Conservation (phyloP, 768 basidiomycete genomes). For the Myochromella boudieri region DNA sequence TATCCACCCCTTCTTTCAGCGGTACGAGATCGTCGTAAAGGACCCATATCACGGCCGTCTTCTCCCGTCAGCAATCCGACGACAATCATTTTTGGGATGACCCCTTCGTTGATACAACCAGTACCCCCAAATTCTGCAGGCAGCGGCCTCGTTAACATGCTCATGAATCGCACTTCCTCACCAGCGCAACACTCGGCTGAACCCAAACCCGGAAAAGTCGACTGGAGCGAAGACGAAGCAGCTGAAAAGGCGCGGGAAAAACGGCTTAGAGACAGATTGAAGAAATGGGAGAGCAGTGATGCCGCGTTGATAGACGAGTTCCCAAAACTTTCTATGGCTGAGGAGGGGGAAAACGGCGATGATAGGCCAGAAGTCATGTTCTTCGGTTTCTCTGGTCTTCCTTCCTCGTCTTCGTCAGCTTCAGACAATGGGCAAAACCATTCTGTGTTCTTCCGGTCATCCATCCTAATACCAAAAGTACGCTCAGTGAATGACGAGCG, state of each 20-base stretch:
- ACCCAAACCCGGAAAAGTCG: conserved; percentile 39
- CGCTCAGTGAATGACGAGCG: conserved; percentile 59
- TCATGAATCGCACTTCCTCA: conserved; percentile 42
- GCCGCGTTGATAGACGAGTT: conserved; percentile 59
- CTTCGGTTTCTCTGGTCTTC: conserved; percentile 39
- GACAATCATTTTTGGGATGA: conserved; percentile 85
- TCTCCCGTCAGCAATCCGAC: conserved; percentile 69
- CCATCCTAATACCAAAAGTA: conserved; percentile 62
- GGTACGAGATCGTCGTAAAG: conserved; percentile 73
- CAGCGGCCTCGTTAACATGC: conserved; percentile 40
- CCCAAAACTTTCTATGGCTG: conserved; percentile 45
- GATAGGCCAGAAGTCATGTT: conserved; percentile 48
- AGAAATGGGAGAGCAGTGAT: conserved; percentile 73
- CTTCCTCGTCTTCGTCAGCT: conserved; percentile 18
- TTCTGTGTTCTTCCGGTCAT: conserved; percentile 61
- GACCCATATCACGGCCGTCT: conserved; percentile 56
- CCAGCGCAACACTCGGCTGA: conserved; percentile 27
- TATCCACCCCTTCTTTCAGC: conserved; percentile 78
- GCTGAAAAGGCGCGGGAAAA: conserved; percentile 70
- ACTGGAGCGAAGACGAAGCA: conserved; percentile 67
- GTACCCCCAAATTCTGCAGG: conserved; percentile 25
- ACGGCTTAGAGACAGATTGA: conserved; percentile 68
- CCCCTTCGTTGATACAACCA: conserved; percentile 68
- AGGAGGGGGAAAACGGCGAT: conserved; percentile 36
- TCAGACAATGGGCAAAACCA: conserved; percentile 22